Conservation (phyloP, 805 yeast genomes). For the Wilhelminamyces savonicus region DNA sequence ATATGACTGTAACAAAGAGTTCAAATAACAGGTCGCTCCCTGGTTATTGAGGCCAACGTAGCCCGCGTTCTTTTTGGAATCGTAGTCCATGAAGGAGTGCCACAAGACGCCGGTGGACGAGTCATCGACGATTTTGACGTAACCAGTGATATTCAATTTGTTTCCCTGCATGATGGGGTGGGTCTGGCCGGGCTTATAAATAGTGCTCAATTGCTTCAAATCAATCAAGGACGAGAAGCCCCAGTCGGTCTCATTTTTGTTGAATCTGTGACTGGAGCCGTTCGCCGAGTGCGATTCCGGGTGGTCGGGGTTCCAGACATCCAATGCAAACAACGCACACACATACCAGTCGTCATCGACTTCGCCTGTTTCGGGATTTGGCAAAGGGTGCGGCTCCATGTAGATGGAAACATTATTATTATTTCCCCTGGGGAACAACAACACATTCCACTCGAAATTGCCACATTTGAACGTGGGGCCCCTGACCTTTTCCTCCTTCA, state of each 20-base stretch:
- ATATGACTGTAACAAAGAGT: slow-evolving; percentile 86
- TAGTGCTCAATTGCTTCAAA: slow-evolving; percentile 39
- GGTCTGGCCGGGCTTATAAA: slow-evolving; percentile 14
- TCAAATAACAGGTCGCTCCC: slow-evolving; percentile 97
- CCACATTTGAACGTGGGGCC: slow-evolving; percentile 50
- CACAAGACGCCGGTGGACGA: slow-evolving; percentile 87
- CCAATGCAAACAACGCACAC: slow-evolving; percentile 88
- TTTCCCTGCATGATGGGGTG: slow-evolving; percentile 45
- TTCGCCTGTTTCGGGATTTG: slow-evolving; percentile 9
- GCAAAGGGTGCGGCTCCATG: slow-evolving; percentile 61
- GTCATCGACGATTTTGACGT: slow-evolving; percentile 73
- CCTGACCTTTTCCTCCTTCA: slow-evolving; percentile 40
- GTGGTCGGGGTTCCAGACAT: slow-evolving; percentile 74
- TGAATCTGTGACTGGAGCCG: slow-evolving; percentile 74
- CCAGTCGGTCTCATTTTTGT: slow-evolving; percentile 81
- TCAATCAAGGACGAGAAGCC: slow-evolving; percentile 82
- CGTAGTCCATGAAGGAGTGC: slow-evolving; percentile 80
- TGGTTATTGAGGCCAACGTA: slow-evolving; percentile 91
- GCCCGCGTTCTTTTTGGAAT: slow-evolving; percentile 84
- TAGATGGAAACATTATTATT: slow-evolving; percentile 63
- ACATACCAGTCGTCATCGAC: slow-evolving; percentile 64
- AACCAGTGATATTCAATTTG: slow-evolving; percentile 65
- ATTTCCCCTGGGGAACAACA: slow-evolving; percentile 76
- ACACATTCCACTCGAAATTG: slow-evolving; percentile 58
- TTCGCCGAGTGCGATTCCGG: slow-evolving; percentile 55